Evolutionary conservation across 331 rosid species (phyloP), one percentile per base, ranked within the genome.

Genomic region (Pyrus hybrid): DNA sequence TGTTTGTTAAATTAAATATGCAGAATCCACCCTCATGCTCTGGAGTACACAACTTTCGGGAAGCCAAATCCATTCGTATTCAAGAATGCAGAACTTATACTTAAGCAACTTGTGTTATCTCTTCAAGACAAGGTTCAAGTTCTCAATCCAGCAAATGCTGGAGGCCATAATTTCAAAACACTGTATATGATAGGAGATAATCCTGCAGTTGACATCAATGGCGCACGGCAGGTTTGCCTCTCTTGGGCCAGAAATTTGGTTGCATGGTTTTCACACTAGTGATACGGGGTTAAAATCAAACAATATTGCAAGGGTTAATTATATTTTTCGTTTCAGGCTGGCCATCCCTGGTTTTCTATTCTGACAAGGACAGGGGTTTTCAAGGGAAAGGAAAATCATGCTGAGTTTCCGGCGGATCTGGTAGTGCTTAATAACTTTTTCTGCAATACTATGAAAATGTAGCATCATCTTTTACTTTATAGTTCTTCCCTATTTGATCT

Each of bases 291-390:
- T 68, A 49, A 10, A 56, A 35, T 57, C 22, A 32, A 22, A 62
- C 13, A 8, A 43, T 71, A 57, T 22, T 53, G 29, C 32, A 61
- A 76, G 3, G n/a, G 3, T 12, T 37, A 51, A 47, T 14, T 49
- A 1, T 14, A 2, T 67, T 73, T 72, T 70, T 18, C n/a, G 18
- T 45, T 66, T 79, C 78, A 85, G 88, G 84, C 86, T 0, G 88
- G 88, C 23, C 73, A 76, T 57, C 88, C 86, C 41, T 85, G 88
- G 88, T 85, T 85, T 77, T 82, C 86, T 41, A 85, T 85, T 75
- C 64, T 85, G 66, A 85, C 88, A 22, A 79, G 86, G 79, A 82
- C 82, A 0, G 88, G 88, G 16, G 88, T 82, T 74, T 85, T 85
- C 53, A 85, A 79, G 78, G 88, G 80, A 69, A 77, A 72, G 70